Conservation (phyloP, 768 basidiomycete genomes). For the Leccinellum luteum region DNA sequence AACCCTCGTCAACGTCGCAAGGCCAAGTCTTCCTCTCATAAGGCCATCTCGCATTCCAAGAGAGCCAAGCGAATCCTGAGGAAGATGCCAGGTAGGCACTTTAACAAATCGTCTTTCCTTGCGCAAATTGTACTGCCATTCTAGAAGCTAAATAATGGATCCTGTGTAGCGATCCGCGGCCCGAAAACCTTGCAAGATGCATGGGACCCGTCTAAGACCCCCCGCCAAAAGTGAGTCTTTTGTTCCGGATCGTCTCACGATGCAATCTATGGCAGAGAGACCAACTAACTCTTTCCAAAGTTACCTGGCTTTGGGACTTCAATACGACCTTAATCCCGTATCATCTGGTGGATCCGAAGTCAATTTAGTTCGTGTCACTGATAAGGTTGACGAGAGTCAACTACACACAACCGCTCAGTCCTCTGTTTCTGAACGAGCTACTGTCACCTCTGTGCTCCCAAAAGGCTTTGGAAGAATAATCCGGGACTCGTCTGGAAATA, state of each 20-base stretch:
- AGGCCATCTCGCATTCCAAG: slow-evolving; percentile 67
- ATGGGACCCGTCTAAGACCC: slow-evolving; percentile 87
- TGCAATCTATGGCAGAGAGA: background rate
- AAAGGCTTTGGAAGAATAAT: slow-evolving; percentile 79
- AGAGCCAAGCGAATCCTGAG: slow-evolving; percentile 73
- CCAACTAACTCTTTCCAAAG: slow-evolving; percentile 36
- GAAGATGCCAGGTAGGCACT: slow-evolving; percentile 67
- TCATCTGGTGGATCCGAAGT: slow-evolving; percentile 69
- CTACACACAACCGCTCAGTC: background rate
- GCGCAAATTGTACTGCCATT: background rate
- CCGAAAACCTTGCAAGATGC: slow-evolving; percentile 78
- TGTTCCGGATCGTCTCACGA: background rate
- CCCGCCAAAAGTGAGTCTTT: slow-evolving; percentile 83
- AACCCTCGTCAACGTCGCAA: slow-evolving; percentile 94
- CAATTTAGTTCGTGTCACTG: slow-evolving; percentile 4
- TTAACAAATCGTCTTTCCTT: background rate
- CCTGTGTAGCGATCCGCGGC: slow-evolving; percentile 64
- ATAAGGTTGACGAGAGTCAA: background rate
- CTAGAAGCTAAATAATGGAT: slow-evolving; percentile 4
- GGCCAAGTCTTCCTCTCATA: slow-evolving; percentile 72
- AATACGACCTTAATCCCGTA: slow-evolving; percentile 63
- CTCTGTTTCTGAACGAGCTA: slow-evolving; percentile 8
- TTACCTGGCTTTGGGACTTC: slow-evolving; percentile 75
- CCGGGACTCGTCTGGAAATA: slow-evolving; percentile 73
- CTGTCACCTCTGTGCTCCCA: slow-evolving; percentile 37